Percentiles rank a stretch among this genome's conserved stretches.
Evolutionary conservation across 2,329 filamentous ascomycete genomes (phyloP).

Genomic region (Phaeomoniella chlamydospora): DNA sequence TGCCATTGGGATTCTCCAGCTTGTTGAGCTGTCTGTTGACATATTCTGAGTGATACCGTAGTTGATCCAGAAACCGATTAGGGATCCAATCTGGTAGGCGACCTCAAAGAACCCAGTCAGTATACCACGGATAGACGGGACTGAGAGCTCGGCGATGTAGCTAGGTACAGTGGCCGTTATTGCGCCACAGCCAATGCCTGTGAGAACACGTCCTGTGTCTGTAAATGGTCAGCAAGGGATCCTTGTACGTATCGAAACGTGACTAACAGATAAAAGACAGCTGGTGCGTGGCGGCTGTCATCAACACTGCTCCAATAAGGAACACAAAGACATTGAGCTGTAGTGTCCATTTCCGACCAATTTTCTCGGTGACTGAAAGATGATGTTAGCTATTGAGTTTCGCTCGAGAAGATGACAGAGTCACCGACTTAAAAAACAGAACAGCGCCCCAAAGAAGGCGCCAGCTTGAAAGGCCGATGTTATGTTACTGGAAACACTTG

Average conservation of each 20-base stretch:
- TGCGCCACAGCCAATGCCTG: constrained; percentile 17
- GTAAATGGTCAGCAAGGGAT: no score
- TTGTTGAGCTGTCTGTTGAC: constrained; percentile 7
- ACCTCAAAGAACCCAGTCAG: constrained; percentile 23
- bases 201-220: constrained; percentile 20
- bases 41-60: constrained; percentile 18
- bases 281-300: constrained; percentile 25
- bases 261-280: no score
- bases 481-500: no score
- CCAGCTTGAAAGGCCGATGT: no score
- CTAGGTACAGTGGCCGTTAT: constrained; percentile 18
- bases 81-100: constrained; percentile 37
- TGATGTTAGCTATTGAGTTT: no score
- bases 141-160: constrained; percentile 18
- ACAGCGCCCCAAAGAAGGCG: no score
- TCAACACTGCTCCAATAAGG: constrained; percentile 28
- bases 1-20: constrained; percentile 15
- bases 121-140: constrained; percentile 18
- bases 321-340: constrained; percentile 30
- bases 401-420: no score
- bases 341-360: constrained; percentile 37
- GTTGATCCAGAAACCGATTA: constrained; percentile 36
- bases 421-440: no score
- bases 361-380: no score
- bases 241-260: no score